Conservation (phyloP, 768 basidiomycete genomes). For the Coprinopsis sp. region DNA sequence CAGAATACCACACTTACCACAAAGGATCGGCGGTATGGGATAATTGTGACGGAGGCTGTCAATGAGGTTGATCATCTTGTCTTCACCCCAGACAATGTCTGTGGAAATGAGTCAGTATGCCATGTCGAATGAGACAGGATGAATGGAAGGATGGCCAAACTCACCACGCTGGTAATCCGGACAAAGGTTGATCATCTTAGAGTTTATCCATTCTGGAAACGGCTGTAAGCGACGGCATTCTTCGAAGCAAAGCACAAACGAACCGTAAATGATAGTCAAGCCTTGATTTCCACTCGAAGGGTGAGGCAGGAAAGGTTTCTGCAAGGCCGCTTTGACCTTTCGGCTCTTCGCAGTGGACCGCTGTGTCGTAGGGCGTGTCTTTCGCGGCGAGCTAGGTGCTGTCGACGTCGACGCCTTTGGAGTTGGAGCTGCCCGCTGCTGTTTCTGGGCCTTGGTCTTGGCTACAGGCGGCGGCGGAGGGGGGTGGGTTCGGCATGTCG, state of each 20-base stretch:
- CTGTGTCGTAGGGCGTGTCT: not conserved
- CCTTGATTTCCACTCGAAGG: too few species aligned
- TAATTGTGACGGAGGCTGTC: slow-evolving; percentile 77
- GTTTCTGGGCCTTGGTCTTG: not conserved
- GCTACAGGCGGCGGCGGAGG: not conserved
- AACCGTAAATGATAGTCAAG: too few species aligned
- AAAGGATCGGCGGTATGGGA: slow-evolving; percentile 60
- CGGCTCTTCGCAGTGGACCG: not conserved
- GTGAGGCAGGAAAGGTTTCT: not conserved
- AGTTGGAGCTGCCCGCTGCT: not conserved
- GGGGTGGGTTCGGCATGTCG: not conserved
- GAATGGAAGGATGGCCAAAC: too few species aligned
- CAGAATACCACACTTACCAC: too few species aligned
- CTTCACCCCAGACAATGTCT: slow-evolving; percentile 79
- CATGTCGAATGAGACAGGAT: too few species aligned
- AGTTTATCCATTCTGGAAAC: not conserved
- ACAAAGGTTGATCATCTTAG: not conserved
- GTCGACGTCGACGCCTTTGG: not conserved
- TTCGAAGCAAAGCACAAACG: too few species aligned
- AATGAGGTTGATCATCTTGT: slow-evolving; percentile 69
- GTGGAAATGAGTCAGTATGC: too few species aligned
- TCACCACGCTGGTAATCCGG: slow-evolving; percentile 8
- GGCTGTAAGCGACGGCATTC: too few species aligned
- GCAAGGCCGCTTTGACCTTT: not conserved
- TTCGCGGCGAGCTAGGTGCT: not conserved